Base-by-base conservation (phyloP, 2,329 filamentous ascomycete genomes). In the Fusarium dlaminii region DNA sequence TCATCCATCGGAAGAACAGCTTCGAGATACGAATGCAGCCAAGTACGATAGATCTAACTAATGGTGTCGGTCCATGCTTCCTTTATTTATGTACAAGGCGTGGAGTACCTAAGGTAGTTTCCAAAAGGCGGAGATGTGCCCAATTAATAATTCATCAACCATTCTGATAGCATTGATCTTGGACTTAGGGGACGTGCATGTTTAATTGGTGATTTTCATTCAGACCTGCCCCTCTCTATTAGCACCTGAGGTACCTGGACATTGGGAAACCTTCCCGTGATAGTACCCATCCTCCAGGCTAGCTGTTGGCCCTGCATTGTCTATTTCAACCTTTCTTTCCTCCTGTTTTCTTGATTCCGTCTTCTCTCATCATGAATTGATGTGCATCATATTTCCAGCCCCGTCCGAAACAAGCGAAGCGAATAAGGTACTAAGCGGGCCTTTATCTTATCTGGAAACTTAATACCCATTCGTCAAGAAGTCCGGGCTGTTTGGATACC, bases 181-280 rank as follows among this genome's bases (percentile, higher is more conserved):
- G 32, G 43, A 39, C 37, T 29, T 27, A 18, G 43, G 64, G 67
- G 59, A 54, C 57, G 43, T 69, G 66, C 63, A 45, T 20, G 32
- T 37, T 58, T 58, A 52, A 69, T 70, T 66, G 52, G 59, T 54
- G 59, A 70, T 70, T 70, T 40, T 39, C 32, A 40, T 61, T 15
- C 22, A 67, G 51, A 20, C 40, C 34, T 64, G 60, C 63, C 63
- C 43, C 59, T 49, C 58, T 40, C 29, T 34, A 46, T 24, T 34
- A 61, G 24, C 39, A 42, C 30, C 30, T 34, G n/a, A 42, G 29
- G 22, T 56, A 61, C 56, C 40, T 36, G 34, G 30, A 22, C 42
- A 51, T 51, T 59, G 20, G 42, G 24, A 51, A 42, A 30, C 22
- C 42, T 59, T 48, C 39, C 57, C 34, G 39, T 40, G 65, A 51